Evolutionary conservation across 2,329 filamentous ascomycete genomes (phyloP).

Genomic region (Cladosporium oxysporum): DNA sequence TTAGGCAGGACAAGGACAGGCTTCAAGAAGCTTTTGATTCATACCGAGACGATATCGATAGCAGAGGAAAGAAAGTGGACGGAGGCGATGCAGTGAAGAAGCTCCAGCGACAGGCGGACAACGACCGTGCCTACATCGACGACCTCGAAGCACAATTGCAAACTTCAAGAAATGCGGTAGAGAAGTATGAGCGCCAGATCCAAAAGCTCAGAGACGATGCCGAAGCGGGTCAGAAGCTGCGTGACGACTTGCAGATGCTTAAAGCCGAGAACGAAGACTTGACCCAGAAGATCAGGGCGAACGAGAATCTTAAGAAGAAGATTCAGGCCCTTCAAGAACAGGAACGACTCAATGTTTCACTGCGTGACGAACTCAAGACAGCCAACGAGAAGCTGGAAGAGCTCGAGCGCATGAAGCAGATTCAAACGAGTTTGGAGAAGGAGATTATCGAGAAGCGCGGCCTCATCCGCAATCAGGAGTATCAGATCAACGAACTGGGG

Average conservation of each 20-base stretch:
- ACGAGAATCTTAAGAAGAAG: slow-evolving; percentile 57
- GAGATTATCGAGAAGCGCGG: slow-evolving; percentile 54
- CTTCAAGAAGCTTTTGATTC: slow-evolving; percentile 52
- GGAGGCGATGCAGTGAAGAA: slow-evolving; percentile 48
- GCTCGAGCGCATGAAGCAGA: slow-evolving; percentile 47
- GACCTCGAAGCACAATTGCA: slow-evolving; percentile 51
- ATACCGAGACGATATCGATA: slow-evolving; percentile 48
- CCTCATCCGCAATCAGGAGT: slow-evolving; percentile 52
- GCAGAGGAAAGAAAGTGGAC: slow-evolving; percentile 39
- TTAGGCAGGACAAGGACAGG: slow-evolving; percentile 44
- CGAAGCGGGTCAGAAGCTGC: slow-evolving; percentile 51
- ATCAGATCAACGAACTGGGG: slow-evolving; percentile 54
- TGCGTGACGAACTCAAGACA: slow-evolving; percentile 49
- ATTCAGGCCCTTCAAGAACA: slow-evolving; percentile 53
- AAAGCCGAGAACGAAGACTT: slow-evolving; percentile 53
- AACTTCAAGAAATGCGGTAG: slow-evolving; percentile 45
- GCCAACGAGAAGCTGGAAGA: slow-evolving; percentile 48
- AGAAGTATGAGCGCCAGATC: slow-evolving; percentile 50
- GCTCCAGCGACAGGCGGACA: slow-evolving; percentile 45
- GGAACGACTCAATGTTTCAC: slow-evolving; percentile 44
- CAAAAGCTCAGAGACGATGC: slow-evolving; percentile 45
- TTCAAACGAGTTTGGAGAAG: slow-evolving; percentile 48
- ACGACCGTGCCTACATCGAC: slow-evolving; percentile 52
- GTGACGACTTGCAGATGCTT: slow-evolving; percentile 53
- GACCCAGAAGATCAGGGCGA: slow-evolving; percentile 51